These are phyloP conservation scores for Aspergillus ruber DNA, from an alignment of 2,329 filamentous ascomycete species.

Conservation along the genomic window DNA sequence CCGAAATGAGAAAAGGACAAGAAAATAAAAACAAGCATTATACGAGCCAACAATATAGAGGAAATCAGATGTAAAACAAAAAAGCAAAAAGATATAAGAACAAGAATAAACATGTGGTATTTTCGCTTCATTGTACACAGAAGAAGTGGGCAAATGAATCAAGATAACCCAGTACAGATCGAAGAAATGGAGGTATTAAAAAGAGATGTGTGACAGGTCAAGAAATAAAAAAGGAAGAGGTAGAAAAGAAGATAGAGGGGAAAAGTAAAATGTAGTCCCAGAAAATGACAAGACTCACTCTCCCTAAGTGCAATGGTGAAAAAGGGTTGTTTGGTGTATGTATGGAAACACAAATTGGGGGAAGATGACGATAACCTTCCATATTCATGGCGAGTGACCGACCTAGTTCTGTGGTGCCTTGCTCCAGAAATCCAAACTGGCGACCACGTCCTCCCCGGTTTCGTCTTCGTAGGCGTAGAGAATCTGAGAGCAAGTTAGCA, in stretches of 20 bases:
- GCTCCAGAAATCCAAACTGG: conserved; percentile 95
- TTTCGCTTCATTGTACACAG: conserved; percentile 38
- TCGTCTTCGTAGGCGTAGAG: conserved; percentile 97
- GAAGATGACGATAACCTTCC: not conserved
- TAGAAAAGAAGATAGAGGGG: not conserved
- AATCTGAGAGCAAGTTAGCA: conserved; percentile 56
- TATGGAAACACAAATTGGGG: not conserved
- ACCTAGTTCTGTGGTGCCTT: conserved; percentile 33
- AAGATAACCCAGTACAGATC: conserved; percentile 11
- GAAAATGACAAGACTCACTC: not conserved
- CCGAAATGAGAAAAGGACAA: not conserved
- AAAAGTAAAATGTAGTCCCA: not conserved
- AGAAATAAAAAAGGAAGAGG: not conserved
- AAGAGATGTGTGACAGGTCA: conserved; percentile 1
- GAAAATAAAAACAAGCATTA: not conserved
- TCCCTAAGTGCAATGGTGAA: not conserved
- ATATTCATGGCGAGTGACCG: conserved; percentile 11
- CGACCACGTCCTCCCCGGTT: conserved; percentile 83
- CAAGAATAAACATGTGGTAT: conserved; percentile 29
- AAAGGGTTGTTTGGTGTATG: not conserved
- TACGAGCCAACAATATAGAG: conserved; percentile 2
- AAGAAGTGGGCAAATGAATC: conserved; percentile 14
- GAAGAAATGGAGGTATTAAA: conserved; percentile 15
- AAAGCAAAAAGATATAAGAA: conserved; percentile 13
- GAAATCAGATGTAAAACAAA: conserved; percentile 5